Evolutionary conservation across 768 basidiomycete species (phyloP).

Genomic region (Lepiota brunneoincarnata): DNA sequence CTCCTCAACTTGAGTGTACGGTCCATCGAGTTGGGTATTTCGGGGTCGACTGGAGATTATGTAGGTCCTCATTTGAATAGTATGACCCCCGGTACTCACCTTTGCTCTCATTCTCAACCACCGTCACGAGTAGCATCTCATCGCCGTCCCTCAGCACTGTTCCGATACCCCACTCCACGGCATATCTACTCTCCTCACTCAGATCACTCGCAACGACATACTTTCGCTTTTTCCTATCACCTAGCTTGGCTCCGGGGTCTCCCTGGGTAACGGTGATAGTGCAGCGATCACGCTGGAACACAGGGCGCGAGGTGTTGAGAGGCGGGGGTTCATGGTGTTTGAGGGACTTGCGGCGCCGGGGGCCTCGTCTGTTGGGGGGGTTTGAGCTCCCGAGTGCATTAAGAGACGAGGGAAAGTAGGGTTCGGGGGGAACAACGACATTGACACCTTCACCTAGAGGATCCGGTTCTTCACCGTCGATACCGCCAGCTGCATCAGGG

Average conservation of each 20-base stretch:
- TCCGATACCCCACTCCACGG: constrained; percentile 97
- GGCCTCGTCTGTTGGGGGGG: constrained; percentile 39
- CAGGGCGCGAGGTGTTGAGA: constrained; percentile 68
- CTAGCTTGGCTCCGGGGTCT: constrained; percentile 58
- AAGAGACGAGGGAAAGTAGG: constrained; percentile 76
- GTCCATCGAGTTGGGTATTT: constrained; percentile 69
- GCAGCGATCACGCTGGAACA: constrained; percentile 90
- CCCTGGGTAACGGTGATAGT: constrained; percentile 90
- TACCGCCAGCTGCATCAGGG: constrained; percentile 29
- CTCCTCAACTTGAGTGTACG: constrained; percentile 75
- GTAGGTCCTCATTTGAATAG: constrained; percentile 3
- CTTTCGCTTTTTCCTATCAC: constrained; percentile 53
- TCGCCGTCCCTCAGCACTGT: constrained; percentile 95
- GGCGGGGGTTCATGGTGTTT: constrained; percentile 62
- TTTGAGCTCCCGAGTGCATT: constrained; percentile 36
- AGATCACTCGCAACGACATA: constrained; percentile 95
- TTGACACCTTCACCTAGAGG: constrained; percentile 92
- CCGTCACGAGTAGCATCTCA: constrained; percentile 86
- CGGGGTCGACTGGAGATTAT: constrained; percentile 54
- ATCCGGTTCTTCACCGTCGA: constrained; percentile 68
- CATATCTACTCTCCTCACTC: constrained; percentile 91
- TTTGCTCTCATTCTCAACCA: constrained; percentile 91
- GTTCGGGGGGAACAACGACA: constrained; percentile 80
- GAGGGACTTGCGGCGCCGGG: constrained; percentile 60
- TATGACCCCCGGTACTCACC: constrained; percentile 40